Evolutionary conservation across 768 basidiomycete genomes (phyloP).

Genomic region (Xerocomellus dryophilus): DNA sequence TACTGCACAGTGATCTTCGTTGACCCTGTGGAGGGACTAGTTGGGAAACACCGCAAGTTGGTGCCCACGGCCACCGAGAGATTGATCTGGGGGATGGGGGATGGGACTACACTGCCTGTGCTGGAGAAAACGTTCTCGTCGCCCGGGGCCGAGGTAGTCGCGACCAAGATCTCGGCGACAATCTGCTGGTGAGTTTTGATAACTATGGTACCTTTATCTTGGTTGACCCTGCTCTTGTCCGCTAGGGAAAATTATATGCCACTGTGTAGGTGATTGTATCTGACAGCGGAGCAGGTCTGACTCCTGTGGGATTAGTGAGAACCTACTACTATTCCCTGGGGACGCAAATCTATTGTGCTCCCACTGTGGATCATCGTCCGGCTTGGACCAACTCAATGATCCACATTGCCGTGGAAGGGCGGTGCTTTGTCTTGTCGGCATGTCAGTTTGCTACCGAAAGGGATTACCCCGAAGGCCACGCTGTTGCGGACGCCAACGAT

Average conservation of each 20-base stretch:
- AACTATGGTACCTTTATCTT: neutral
- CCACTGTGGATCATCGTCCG: slow-evolving; percentile 59
- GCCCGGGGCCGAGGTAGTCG: slow-evolving; percentile 23
- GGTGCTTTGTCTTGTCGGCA: slow-evolving; percentile 65
- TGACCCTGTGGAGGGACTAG: slow-evolving; percentile 46
- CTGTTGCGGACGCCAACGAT: slow-evolving; percentile 37
- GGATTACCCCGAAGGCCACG: slow-evolving; percentile 50
- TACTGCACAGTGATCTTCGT: slow-evolving; percentile 62
- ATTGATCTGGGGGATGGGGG: slow-evolving; percentile 61
- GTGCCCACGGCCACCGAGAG: slow-evolving; percentile 61
- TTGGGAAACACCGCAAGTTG: slow-evolving; percentile 65
- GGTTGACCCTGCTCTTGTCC: neutral
- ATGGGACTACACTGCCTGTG: slow-evolving; percentile 52
- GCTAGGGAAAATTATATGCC: slow-evolving; percentile 72
- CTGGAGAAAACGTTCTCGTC: slow-evolving; percentile 39
- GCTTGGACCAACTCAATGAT: slow-evolving; percentile 57
- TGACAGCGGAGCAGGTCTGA: neutral
- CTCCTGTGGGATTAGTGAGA: slow-evolving; percentile 43
- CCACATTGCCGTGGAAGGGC: slow-evolving; percentile 65
- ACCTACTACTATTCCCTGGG: slow-evolving; percentile 58
- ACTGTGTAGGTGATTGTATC: slow-evolving; percentile 38
- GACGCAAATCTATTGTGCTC: slow-evolving; percentile 61
- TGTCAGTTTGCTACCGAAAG: slow-evolving; percentile 56
- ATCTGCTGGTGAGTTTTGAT: slow-evolving; percentile 51
- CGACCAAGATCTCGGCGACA: slow-evolving; percentile 50